These are phyloP conservation scores for Parathielavia appendiculata DNA, from an alignment of 495 filamentous ascomycete species.

Conservation along the genomic window DNA sequence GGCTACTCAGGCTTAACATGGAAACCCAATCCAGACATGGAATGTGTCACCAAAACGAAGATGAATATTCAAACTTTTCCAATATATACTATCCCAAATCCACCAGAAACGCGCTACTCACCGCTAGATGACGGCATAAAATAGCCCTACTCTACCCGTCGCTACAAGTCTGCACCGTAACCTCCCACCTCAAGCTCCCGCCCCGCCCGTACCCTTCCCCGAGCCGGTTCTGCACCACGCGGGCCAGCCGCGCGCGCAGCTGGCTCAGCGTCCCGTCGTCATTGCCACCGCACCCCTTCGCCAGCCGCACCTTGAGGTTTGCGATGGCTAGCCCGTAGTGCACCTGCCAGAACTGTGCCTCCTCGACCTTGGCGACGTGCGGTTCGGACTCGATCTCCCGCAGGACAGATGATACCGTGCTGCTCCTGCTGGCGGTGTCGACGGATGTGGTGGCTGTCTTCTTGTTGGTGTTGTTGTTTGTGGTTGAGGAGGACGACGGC, in stretches of 20 bases:
- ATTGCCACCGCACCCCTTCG: conserved; percentile 30
- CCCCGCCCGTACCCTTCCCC: conserved; percentile 83
- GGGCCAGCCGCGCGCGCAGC: conserved; percentile 66
- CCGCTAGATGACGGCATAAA: neutral
- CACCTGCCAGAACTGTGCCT: conserved; percentile 96
- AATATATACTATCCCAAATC: too few relatives aligned
- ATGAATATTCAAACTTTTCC: neutral
- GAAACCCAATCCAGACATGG: neutral
- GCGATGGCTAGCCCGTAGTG: conserved; percentile 97
- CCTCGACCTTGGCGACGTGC: conserved; percentile 68
- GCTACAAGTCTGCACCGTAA: conserved; percentile 50
- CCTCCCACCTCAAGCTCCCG: conserved; percentile 79
- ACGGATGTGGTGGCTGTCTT: neutral
- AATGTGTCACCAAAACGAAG: neutral
- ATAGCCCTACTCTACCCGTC: conserved; percentile 21
- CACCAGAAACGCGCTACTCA: too few relatives aligned
- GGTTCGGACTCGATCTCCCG: conserved; percentile 78
- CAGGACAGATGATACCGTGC: conserved; percentile 67
- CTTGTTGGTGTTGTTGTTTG: neutral
- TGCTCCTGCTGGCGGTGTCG: conserved; percentile 16
- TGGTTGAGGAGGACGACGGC: conserved; percentile 7
- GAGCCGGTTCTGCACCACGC: conserved; percentile 76
- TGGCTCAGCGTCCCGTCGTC: conserved; percentile 62
- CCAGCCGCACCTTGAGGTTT: conserved; percentile 64
- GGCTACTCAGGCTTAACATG: neutral